These are phyloP conservation scores for Arachis monticola DNA, from an alignment of 331 rosid genomes.

Conservation along the genomic window DNA sequence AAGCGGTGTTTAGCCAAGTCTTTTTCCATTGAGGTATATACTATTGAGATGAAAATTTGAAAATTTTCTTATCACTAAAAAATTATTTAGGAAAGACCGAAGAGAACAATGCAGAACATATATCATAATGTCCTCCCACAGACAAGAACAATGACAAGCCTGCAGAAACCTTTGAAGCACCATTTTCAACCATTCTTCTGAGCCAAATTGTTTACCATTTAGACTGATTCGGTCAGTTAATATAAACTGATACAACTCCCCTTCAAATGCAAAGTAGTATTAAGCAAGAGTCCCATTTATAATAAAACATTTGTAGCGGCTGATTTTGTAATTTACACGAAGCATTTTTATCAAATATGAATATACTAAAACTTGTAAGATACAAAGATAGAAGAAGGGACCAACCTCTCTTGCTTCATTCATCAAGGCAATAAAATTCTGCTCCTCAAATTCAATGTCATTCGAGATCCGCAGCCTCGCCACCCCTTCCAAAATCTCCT, in stretches of 20 bases:
- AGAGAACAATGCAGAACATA: no score
- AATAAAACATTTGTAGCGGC: no score
- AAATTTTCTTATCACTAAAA: no score
- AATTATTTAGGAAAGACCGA: no score
- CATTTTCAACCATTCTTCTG: conserved; percentile 2
- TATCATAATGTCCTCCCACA: no score
- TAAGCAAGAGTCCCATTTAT: not conserved
- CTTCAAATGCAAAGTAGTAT: conserved; percentile 33
- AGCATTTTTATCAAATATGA: not conserved
- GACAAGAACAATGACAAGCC: not conserved
- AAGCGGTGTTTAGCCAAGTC: not conserved
- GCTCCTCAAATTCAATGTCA: conserved; percentile 92
- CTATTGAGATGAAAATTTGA: no score
- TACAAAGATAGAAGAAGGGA: not conserved
- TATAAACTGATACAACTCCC: not conserved
- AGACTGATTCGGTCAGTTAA: conserved; percentile 8
- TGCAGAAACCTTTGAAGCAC: not conserved
- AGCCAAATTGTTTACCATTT: not conserved
- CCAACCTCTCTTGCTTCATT: conserved; percentile 84
- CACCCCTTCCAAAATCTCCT: conserved; percentile 91
- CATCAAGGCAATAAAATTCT: conserved; percentile 82
- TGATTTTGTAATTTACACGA: no score
- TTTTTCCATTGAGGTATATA: not conserved
- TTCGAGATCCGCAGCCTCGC: conserved; percentile 78
- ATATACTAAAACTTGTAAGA: conserved; percentile 1